Conservation (phyloP, 495 filamentous ascomycete genomes). For the Parmelia sp. region DNA sequence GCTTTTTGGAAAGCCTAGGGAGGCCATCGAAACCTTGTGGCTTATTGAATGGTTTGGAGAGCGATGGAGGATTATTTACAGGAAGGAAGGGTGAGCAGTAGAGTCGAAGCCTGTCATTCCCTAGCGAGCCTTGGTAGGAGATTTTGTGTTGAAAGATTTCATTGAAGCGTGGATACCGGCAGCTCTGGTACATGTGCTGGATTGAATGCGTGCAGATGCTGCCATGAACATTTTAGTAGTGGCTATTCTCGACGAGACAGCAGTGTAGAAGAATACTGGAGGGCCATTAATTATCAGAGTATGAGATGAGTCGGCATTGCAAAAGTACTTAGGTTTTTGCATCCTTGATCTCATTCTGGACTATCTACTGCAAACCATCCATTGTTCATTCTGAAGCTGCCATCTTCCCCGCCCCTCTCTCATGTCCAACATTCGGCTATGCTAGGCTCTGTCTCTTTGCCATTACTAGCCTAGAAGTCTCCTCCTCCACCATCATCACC, state of each 20-base stretch:
- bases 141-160: neutral
- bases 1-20: neutral
- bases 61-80: neutral
- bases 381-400: neutral
- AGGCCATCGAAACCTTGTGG: neutral
- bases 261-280: no score
- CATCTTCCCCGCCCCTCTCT: neutral
- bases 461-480: conserved; percentile 32
- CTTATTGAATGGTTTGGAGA: neutral
- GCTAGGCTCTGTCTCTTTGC: neutral
- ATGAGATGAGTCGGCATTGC: neutral
- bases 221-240: no score
- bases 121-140: no score
- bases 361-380: neutral
- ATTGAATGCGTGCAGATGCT: neutral
- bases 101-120: no score
- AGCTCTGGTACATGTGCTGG: neutral
- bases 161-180: neutral
- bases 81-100: neutral
- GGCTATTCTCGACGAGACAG: no score
- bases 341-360: no score
- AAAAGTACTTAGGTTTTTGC: neutral
- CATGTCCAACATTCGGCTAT: neutral
- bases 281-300: neutral
- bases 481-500: conserved; percentile 41